phyloP scores from a whole-genome alignment of 441 rosid genomes.

The Jatropha podagrica region DNA sequence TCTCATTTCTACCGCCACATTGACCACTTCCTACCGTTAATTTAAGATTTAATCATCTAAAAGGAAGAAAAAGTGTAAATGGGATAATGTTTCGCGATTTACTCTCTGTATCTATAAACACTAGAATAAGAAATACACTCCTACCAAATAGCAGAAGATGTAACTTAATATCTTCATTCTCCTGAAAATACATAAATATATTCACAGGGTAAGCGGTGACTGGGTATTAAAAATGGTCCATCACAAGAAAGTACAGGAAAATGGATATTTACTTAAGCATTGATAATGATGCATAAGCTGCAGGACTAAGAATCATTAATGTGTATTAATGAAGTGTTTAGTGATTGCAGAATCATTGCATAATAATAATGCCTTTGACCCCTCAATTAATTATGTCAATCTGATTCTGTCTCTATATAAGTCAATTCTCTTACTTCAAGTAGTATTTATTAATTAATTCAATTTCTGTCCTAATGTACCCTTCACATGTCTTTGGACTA shows the following conservation, averaged over 20 bases:
- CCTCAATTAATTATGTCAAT: not conserved
- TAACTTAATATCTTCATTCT: too few relatives aligned
- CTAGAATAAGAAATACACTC: too few relatives aligned
- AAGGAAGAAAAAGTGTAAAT: too few relatives aligned
- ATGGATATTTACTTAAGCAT: conserved; percentile 30
- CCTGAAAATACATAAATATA: too few relatives aligned
- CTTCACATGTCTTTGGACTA: not conserved
- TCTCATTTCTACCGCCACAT: not conserved
- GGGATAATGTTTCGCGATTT: too few relatives aligned
- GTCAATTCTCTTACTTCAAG: not conserved
- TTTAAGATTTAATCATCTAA: too few relatives aligned
- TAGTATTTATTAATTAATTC: not conserved
- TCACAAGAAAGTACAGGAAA: conserved; percentile 12
- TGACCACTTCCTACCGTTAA: not conserved
- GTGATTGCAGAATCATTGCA: conserved; percentile 18
- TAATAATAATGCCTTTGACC: conserved; percentile 19
- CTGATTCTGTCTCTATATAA: not conserved
- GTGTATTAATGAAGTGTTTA: conserved; percentile 22
- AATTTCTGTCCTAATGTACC: not conserved
- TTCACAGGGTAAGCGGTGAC: too few relatives aligned
- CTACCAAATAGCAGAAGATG: too few relatives aligned
- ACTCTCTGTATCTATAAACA: too few relatives aligned
- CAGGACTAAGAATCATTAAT: not conserved
- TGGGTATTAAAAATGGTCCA: not conserved
- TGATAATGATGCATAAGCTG: conserved; percentile 27